Base-by-base conservation (phyloP, 2,329 filamentous ascomycete genomes). In the Bimuria novae-zelandiae region DNA sequence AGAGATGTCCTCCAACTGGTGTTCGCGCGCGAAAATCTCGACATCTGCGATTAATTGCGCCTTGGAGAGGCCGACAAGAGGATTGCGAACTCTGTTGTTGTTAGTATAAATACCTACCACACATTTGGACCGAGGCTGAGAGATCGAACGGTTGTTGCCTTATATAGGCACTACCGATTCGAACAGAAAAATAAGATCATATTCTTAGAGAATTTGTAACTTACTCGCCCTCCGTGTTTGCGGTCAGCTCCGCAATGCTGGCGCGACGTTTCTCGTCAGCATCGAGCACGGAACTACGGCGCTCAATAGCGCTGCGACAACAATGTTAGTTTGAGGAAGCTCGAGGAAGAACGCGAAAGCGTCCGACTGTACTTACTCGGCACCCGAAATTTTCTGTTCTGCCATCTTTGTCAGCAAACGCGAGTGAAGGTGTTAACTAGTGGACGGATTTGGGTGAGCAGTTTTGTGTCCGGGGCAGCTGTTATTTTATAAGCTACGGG, bases 11-110 rank as follows among this genome's bases (percentile, higher is more conserved):
- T 77, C 72, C 3, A 92, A 77, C 12, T 78, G 77, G 57, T 88
- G 82, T 44, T 82, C 77, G 11, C 76, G 74, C 33, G 85, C 87
- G 62, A 89, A 90, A 12, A 75, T 74, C 48, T 85, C 79, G 35
- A 87, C 86, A 48, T 85, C 76, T 37, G 69, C 68, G 44, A 88
- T 70, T 7, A 89, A 79, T 61, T 76, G 69, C 22, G 71, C 76
- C 57, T 72, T 79, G 6, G 83, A 72, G 37, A 88, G 76, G 35
- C 81, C 83, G 23, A 80, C 76, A 3, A 88, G 75, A 25, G 82
- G 82, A 59, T 85, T 85, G 46, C 76, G 74, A 63, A 84, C 80
- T 59, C 82, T 83, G 54, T 3, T 12, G 54, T 3, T n/a, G n/a
- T n/a, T n/a, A n/a, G n/a, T n/a, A n/a, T n/a, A n/a, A n/a, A n/a